phyloP scores from a whole-genome alignment of 768 basidiomycete genomes.

The Kwoniella heveanensis region DNA sequence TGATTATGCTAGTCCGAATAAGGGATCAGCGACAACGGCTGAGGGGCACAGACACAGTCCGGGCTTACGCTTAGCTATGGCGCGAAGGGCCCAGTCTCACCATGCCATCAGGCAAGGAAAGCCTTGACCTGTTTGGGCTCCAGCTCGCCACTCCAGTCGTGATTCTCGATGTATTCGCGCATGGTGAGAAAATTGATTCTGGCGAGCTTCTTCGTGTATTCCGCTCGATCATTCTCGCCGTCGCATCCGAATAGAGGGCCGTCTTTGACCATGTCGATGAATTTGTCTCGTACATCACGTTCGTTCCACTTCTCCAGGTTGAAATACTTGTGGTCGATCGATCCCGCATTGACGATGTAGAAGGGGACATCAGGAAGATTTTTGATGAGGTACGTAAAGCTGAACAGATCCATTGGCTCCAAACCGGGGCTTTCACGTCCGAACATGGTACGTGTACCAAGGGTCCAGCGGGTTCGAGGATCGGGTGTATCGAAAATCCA shows the following conservation, averaged over 20 bases:
- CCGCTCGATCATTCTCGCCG: not conserved
- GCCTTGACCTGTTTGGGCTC: not conserved
- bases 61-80: too few species aligned
- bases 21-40: too few species aligned
- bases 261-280: not conserved
- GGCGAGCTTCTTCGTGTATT: not conserved
- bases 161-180: slow-evolving; percentile 11
- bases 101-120: slow-evolving; percentile 1
- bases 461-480: not conserved
- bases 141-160: slow-evolving; percentile 13
- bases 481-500: slow-evolving; percentile 6
- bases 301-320: not conserved
- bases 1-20: too few species aligned
- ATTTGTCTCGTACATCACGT: not conserved
- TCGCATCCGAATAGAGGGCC: not conserved
- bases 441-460: not conserved
- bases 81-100: not conserved
- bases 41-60: too few species aligned
- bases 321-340: not conserved
- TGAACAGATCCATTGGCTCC: not conserved
- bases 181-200: not conserved
- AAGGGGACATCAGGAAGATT: not conserved
- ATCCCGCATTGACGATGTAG: slow-evolving; percentile 7
- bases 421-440: not conserved
- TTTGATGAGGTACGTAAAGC: not conserved